Evolutionary conservation across 495 filamentous ascomycete genomes (phyloP), one percentile per base, ranked within the genome.

Genomic region (Penicillium parvum): DNA sequence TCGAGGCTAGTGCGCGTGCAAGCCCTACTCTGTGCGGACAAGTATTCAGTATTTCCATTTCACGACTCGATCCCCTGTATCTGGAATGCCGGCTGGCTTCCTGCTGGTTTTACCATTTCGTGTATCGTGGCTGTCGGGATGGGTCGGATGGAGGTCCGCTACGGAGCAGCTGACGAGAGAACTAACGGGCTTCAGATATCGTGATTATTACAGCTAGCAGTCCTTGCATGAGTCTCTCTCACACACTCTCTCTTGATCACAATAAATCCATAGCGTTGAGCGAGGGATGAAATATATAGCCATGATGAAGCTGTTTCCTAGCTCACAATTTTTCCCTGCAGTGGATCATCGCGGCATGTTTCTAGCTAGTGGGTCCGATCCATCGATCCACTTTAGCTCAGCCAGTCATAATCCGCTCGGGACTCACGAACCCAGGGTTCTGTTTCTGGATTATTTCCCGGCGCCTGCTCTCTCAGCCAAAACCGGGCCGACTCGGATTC

Each of bases 21-120:
- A 68, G 63, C 62, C 64, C 64, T 68, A 66, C 53, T 58, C 49
- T 57, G 53, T 58, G 54, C 57, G 50, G 46, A 41, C 47, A 33
- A 5, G 37, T 19, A 25, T 20, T 30, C 25, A 44, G 50, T 53
- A 52, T 53, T 51, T 47, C 39, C n/a, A n/a, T n/a, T n/a, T n/a
- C n/a, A n/a, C n/a, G n/a, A 49, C 33, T 42, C 34, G 47, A 46
- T 49, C 45, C 35, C 25, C 37, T 44, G 26, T 46, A 44, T 9
- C 7, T 35, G 53, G 57, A 60, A 60, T 60, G 57, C 43, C 51
- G 40, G 49, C 49, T 41, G 20, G 48, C 52, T 44, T 49, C 29
- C 12, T 17, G 16, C 3, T 47, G 15, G 45, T 49, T 52, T 58
- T 50, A 22, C 42, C 40, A 25, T 39, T 43, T 44, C 36, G 12